Percentiles rank a stretch among this genome's conserved stretches.
Conservation (phyloP, 306 rosid species). For the Cicer judaicum region DNA sequence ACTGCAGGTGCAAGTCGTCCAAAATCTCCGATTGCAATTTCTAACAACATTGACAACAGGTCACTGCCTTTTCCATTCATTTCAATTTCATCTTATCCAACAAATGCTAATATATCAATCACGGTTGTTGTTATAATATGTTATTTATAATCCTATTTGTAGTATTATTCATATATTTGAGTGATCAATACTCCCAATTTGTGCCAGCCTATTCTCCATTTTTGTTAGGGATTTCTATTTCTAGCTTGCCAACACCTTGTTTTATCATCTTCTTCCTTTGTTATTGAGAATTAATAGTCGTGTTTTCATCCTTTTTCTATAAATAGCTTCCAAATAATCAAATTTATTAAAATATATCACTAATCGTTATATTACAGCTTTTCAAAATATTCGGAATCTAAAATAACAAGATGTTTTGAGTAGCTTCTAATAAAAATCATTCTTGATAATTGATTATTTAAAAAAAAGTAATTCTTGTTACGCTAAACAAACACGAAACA, state of each 20-base stretch:
- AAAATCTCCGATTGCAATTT: constrained; percentile 21
- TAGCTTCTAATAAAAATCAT: too few species aligned
- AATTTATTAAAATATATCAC: too few species aligned
- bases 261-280: not conserved
- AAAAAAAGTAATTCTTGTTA: too few species aligned
- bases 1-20: constrained; percentile 6
- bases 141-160: not conserved
- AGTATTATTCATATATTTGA: not conserved
- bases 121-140: not conserved
- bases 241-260: not conserved
- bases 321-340: too few species aligned
- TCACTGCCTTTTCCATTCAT: not conserved
- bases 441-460: too few species aligned
- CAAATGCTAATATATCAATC: not conserved
- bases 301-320: not conserved
- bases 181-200: not conserved
- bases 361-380: too few species aligned
- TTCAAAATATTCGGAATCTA: too few species aligned
- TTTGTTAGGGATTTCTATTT: not conserved
- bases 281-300: not conserved
- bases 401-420: too few species aligned
- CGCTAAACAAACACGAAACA: too few species aligned
- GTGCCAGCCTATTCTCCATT: too few species aligned
- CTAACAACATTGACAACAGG: not conserved
- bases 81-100: not conserved